Percentiles rank a stretch among this genome's conserved stretches.
Evolutionary conservation across 495 filamentous ascomycete genomes (phyloP).

Genomic region (Aspergillus mulundensis): DNA sequence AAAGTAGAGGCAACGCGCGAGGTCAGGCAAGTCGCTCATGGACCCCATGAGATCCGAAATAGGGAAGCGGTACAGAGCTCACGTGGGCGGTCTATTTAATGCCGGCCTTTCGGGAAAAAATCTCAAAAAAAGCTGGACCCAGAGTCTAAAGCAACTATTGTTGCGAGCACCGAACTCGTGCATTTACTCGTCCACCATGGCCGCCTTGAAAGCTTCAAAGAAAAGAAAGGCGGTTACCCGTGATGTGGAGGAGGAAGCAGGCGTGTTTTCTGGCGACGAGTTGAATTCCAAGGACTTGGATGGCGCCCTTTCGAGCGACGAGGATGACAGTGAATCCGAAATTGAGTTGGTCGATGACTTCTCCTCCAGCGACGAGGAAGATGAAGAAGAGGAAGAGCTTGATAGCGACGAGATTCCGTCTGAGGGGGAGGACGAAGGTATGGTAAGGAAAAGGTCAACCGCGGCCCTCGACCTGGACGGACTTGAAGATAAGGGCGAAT

Average conservation of each 20-base stretch:
- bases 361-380: constrained; percentile 39
- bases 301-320: constrained; percentile 49
- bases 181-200: constrained; percentile 28
- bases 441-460: constrained; percentile 18
- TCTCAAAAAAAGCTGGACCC: neutral
- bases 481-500: constrained; percentile 13
- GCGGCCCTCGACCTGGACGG: constrained; percentile 19
- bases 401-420: constrained; percentile 52
- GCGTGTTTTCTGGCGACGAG: constrained; percentile 60
- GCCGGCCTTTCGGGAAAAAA: constrained; percentile 19
- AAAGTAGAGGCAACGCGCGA: neutral
- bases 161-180: neutral
- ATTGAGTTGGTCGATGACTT: constrained; percentile 45
- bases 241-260: constrained; percentile 49
- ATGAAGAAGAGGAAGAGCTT: constrained; percentile 40
- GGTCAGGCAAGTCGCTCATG: neutral
- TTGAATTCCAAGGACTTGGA: constrained; percentile 60
- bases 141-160: constrained; percentile 19
- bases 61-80: constrained; percentile 32
- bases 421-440: constrained; percentile 30
- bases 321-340: constrained; percentile 43
- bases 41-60: constrained; percentile 1
- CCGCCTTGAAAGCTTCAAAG: constrained; percentile 39
- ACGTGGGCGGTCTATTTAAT: constrained; percentile 40
- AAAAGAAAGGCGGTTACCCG: constrained; percentile 58